Evolutionary conservation across 2,329 filamentous ascomycete species (phyloP), one percentile per base, ranked within the genome.

Genomic region (Trichoderma brevicompactum): DNA sequence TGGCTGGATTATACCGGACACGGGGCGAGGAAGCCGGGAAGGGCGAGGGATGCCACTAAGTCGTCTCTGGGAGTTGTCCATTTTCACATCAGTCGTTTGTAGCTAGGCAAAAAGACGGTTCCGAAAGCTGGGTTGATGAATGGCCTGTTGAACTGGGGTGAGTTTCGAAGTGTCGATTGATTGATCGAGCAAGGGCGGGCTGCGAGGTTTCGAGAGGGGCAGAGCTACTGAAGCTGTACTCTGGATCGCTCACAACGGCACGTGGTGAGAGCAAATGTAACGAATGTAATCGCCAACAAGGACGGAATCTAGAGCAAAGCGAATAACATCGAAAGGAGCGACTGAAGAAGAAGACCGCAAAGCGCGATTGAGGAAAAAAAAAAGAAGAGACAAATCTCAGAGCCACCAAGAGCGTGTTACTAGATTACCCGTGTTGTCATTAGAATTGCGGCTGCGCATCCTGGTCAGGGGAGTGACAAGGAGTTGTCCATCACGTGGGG

Each of bases 41-140:
- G 75, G 63, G 36, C 79, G 77, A 19, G 77, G 76, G 44, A 77
- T 77, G 64, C 72, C 74, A 67, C 74, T 77, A 46, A 69, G 69
- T 67, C 77, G 76, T 74, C 85, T 74, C 65, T 72, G 59, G 2
- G 72, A 70, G 41, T 69, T 71, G 43, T 77, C 75, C 76, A 78
- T 78, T 28, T 38, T 61, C 38, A 44, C 32, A 38, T 65, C 46
- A 43, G 40, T 49, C 40, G 46, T 3, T 28, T 53, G 49, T n/a
- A n/a, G 2, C 17, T 23, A 2, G 44, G 13, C 34, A 58, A 46
- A n/a, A 49, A 28, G 38, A 28, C 36, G 3, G 19, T 12, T 50
- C 46, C 44, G 48, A 43, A 17, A 32, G 49, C 38, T 46, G 28
- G 38, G 44, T 28, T 23, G 23, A 40, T 36, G 19, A 53, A 44